Percentiles rank a stretch among this genome's conserved stretches.
These are phyloP conservation scores for Myriangium duriaei DNA, from an alignment of 2,329 filamentous ascomycete species.

Conservation along the genomic window DNA sequence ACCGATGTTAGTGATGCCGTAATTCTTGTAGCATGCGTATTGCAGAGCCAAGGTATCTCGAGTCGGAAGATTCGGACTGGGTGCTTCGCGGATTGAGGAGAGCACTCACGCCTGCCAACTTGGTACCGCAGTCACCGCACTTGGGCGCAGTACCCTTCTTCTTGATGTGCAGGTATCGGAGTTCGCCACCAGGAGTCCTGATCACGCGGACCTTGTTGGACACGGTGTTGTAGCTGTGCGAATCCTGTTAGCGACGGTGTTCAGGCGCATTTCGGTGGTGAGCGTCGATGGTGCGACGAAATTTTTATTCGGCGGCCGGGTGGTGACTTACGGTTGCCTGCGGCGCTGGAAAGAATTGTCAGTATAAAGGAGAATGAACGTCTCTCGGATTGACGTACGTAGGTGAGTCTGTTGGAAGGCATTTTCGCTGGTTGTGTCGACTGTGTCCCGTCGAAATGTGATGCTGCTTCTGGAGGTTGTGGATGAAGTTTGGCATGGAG, in stretches of 20 bases:
- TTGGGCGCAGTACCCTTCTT: slow-evolving; percentile 97
- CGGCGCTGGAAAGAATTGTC: slow-evolving; percentile 33
- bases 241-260: slow-evolving; percentile 12
- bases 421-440: slow-evolving; percentile 31
- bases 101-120: slow-evolving; percentile 88
- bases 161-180: slow-evolving; percentile 98
- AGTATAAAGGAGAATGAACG: slow-evolving; percentile 21
- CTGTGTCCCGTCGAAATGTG: slow-evolving; percentile 12
- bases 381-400: slow-evolving; percentile 30
- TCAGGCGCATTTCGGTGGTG: slow-evolving; percentile 4
- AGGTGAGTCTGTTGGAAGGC: slow-evolving; percentile 43
- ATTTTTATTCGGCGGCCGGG: slow-evolving; percentile 3
- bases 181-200: slow-evolving; percentile 92
- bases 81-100: too few relatives aligned
- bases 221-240: slow-evolving; percentile 81
- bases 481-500: slow-evolving; percentile 4
- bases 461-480: not conserved
- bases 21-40: too few relatives aligned
- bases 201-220: slow-evolving; percentile 94
- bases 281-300: slow-evolving; percentile 4
- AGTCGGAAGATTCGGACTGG: too few relatives aligned
- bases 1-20: too few relatives aligned
- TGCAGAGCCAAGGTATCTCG: too few relatives aligned
- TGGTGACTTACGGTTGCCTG: slow-evolving; percentile 35
- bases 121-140: slow-evolving; percentile 97